These are phyloP conservation scores for Phytophthora hibernalis DNA, from an alignment of 352 stramenopile species.

Conservation along the genomic window DNA sequence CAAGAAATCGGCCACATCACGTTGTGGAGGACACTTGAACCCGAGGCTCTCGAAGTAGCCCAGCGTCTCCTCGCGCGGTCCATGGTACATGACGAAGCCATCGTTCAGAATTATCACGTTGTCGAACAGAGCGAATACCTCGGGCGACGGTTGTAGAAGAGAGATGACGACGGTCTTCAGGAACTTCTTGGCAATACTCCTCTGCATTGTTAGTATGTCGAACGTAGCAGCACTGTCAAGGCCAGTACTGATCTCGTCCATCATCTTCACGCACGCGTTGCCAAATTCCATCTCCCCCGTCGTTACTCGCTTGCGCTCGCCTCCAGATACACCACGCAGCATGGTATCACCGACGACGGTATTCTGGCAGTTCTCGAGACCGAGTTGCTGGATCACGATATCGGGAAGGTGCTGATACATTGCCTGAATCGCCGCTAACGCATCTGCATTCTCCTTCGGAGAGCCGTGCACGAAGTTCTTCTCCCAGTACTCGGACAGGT, in stretches of 20 bases:
- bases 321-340: constrained; percentile 65
- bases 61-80: constrained; percentile 5
- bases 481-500: constrained; percentile 15
- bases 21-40: constrained; percentile 31
- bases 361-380: constrained; percentile 23
- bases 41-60: constrained; percentile 25
- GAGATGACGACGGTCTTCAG: constrained; percentile 31
- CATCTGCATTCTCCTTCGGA: constrained; percentile 17
- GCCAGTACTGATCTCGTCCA: constrained; percentile 34
- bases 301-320: constrained; percentile 74
- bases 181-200: constrained; percentile 32
- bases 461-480: constrained; percentile 6
- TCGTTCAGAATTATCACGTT: constrained; percentile 29
- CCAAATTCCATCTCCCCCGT: constrained; percentile 85
- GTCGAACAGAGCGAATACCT: constrained; percentile 32
- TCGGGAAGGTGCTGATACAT: constrained; percentile 22
- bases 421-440: constrained; percentile 8
- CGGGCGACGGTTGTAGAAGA: constrained; percentile 29
- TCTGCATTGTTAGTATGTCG: constrained; percentile 26
- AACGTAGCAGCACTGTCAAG: constrained; percentile 27
- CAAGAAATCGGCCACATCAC: constrained; percentile 59
- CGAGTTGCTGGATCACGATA: constrained; percentile 23
- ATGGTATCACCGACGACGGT: constrained; percentile 37
- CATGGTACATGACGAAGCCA: constrained; percentile 18
- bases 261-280: constrained; percentile 29